These are phyloP conservation scores for Irpex sp. DNA, from an alignment of 1,284 basidiomycete species.

Conservation along the genomic window DNA sequence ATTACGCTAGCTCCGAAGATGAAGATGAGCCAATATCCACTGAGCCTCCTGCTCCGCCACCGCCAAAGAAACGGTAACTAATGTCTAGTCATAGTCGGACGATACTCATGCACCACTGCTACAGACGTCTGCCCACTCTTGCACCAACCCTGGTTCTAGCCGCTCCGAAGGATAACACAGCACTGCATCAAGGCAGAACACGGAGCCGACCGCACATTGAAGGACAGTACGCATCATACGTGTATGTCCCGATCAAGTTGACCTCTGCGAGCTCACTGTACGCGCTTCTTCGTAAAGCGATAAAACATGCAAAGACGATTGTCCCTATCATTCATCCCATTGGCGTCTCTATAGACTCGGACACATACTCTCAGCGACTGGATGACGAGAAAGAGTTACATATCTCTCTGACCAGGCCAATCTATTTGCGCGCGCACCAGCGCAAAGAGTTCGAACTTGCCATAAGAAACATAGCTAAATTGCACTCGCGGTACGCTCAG, in stretches of 20 bases:
- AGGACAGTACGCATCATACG: slow-evolving; percentile 74
- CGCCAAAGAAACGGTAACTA: slow-evolving; percentile 13
- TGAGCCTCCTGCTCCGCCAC: background rate
- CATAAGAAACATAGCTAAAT: slow-evolving; percentile 45
- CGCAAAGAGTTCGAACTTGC: slow-evolving; percentile 61
- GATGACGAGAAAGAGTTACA: slow-evolving; percentile 45
- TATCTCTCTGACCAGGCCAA: slow-evolving; percentile 71
- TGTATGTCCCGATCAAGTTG: slow-evolving; percentile 63
- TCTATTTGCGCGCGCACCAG: slow-evolving; percentile 76
- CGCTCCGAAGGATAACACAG: slow-evolving; percentile 58
- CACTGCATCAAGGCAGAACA: slow-evolving; percentile 74
- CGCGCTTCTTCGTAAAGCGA: slow-evolving; percentile 43
- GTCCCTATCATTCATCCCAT: slow-evolving; percentile 49
- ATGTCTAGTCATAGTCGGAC: background rate
- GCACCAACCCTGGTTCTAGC: slow-evolving; percentile 43
- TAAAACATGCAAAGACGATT: slow-evolving; percentile 38
- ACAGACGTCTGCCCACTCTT: slow-evolving; percentile 54
- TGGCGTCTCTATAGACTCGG: slow-evolving; percentile 17
- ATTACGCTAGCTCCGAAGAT: slow-evolving; percentile 15
- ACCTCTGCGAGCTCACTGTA: slow-evolving; percentile 37
- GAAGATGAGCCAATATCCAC: background rate
- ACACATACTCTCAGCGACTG: slow-evolving; percentile 9
- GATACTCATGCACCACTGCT: background rate
- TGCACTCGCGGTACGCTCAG: slow-evolving; percentile 44
- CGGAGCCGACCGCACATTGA: slow-evolving; percentile 73